These are phyloP conservation scores for Gnetum montanum DNA, from an alignment of 75 land plant species.

Conservation along the genomic window DNA sequence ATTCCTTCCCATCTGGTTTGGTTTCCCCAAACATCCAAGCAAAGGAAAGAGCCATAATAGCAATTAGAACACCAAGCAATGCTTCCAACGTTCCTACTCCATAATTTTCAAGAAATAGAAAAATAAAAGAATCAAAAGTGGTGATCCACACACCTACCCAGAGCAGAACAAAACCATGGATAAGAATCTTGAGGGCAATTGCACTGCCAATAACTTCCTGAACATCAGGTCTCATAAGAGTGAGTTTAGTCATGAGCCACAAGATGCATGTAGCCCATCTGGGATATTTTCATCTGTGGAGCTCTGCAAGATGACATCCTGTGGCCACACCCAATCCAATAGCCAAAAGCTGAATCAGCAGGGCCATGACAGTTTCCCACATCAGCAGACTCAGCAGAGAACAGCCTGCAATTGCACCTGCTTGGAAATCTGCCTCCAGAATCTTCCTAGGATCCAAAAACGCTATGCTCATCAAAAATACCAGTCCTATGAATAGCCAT, in stretches of 20 bases:
- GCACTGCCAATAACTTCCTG: slow-evolving; percentile 60
- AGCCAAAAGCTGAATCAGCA: slow-evolving; percentile 36
- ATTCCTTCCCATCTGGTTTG: slow-evolving; percentile 14
- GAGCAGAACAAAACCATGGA: slow-evolving; percentile 26
- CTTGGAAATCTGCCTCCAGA: slow-evolving; percentile 29
- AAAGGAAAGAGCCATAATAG: slow-evolving; percentile 65
- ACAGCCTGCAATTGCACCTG: slow-evolving; percentile 63
- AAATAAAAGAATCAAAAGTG: slow-evolving; percentile 28
- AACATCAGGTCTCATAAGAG: slow-evolving; percentile 69
- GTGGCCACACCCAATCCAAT: slow-evolving; percentile 42
- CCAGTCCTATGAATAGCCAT: slow-evolving; percentile 42
- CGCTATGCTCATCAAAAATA: slow-evolving; percentile 32
- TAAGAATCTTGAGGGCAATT: slow-evolving; percentile 33
- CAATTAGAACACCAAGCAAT: slow-evolving; percentile 47
- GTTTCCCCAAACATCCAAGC: slow-evolving; percentile 48
- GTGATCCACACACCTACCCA: slow-evolving; percentile 49
- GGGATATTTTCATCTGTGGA: slow-evolving; percentile 73
- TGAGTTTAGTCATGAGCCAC: slow-evolving; percentile 50
- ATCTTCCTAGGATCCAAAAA: slow-evolving; percentile 19
- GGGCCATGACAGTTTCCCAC: slow-evolving; percentile 47
- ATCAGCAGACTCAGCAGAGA: slow-evolving; percentile 40
- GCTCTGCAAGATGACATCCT: slow-evolving; percentile 60
- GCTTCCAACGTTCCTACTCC: slow-evolving; percentile 64
- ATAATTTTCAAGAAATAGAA: slow-evolving; percentile 17
- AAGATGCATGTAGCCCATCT: slow-evolving; percentile 19